Evolutionary conservation across 1,139 yeast species (phyloP).

Genomic region (Suhomyces anneliseae): DNA sequence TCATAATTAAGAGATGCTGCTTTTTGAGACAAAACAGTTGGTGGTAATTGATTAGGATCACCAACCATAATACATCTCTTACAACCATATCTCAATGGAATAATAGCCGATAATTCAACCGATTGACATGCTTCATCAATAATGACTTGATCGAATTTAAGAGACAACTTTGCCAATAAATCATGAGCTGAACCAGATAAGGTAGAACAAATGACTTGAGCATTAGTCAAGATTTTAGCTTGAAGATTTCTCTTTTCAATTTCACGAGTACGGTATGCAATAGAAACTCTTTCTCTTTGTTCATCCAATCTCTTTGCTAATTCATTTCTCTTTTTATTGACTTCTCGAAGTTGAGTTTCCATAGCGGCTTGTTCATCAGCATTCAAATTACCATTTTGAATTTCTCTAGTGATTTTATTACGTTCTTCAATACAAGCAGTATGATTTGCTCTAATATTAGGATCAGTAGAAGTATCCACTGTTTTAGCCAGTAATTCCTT

Average conservation of each 20-base stretch:
- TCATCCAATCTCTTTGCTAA: conserved; percentile 75
- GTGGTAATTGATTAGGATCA: conserved; percentile 98
- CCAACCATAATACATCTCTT: conserved; percentile 95
- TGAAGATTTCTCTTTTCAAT: conserved; percentile 75
- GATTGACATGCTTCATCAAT: conserved; percentile 99
- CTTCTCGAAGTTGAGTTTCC: conserved; percentile 52
- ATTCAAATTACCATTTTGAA: conserved; percentile 32
- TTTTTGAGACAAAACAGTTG: conserved; percentile 91
- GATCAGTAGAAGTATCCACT: conserved; percentile 38
- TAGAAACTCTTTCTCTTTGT: conserved; percentile 69
- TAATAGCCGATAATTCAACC: conserved; percentile 88
- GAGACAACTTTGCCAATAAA: conserved; percentile 68
- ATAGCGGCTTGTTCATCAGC: conserved; percentile 44
- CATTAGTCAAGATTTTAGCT: conserved; percentile 67
- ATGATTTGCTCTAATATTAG: conserved; percentile 52
- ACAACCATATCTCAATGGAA: conserved; percentile 92
- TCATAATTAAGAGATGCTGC: conserved; percentile 71
- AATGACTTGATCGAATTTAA: conserved; percentile 87
- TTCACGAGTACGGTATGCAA: conserved; percentile 73
- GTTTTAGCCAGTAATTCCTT: conserved; percentile 51
- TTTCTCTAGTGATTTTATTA: conserved; percentile 44
- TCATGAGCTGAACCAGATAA: conserved; percentile 95
- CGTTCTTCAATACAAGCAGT: conserved; percentile 52
- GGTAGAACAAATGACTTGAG: conserved; percentile 89
- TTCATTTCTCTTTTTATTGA: conserved; percentile 62